Evolutionary conservation across 768 basidiomycete species (phyloP).

Genomic region (Cantharellus cinnabarinus): DNA sequence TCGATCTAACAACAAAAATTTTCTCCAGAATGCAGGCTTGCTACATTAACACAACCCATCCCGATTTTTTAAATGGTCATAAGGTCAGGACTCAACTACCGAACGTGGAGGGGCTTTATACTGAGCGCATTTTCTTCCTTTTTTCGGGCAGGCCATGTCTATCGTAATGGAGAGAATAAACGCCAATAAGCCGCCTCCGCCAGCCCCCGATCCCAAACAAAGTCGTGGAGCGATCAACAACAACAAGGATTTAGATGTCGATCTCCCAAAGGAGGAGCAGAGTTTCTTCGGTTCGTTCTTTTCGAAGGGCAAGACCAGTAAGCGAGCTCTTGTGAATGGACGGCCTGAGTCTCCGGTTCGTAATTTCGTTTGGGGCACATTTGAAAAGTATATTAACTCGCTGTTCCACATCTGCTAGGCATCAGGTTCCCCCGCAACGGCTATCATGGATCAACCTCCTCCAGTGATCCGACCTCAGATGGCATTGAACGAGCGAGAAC

Average conservation of each 20-base stretch:
- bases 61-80: slow-evolving; percentile 94
- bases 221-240: slow-evolving; percentile 64
- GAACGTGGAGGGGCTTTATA: background rate
- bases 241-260: slow-evolving; percentile 83
- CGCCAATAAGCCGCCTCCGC: slow-evolving; percentile 49
- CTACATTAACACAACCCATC: slow-evolving; percentile 99
- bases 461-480: slow-evolving; percentile 73
- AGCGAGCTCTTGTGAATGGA: slow-evolving; percentile 37
- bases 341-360: slow-evolving; percentile 19
- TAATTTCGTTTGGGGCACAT: background rate
- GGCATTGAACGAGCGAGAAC: slow-evolving; percentile 82
- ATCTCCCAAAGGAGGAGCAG: slow-evolving; percentile 67
- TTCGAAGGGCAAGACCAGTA: slow-evolving; percentile 23
- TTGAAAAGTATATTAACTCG: background rate
- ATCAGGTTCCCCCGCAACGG: background rate
- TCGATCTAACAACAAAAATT: background rate
- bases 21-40: slow-evolving; percentile 79
- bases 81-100: slow-evolving; percentile 25
- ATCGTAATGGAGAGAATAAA: slow-evolving; percentile 68
- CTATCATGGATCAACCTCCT: slow-evolving; percentile 40
- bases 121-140: background rate
- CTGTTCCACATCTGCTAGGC: background rate
- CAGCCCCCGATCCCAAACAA: slow-evolving; percentile 49
- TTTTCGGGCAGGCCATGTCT: slow-evolving; percentile 50
- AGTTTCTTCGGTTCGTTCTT: slow-evolving; percentile 98